Evolutionary conservation across 2,329 filamentous ascomycete genomes (phyloP).

Genomic region (Xylariaceae sp.): DNA sequence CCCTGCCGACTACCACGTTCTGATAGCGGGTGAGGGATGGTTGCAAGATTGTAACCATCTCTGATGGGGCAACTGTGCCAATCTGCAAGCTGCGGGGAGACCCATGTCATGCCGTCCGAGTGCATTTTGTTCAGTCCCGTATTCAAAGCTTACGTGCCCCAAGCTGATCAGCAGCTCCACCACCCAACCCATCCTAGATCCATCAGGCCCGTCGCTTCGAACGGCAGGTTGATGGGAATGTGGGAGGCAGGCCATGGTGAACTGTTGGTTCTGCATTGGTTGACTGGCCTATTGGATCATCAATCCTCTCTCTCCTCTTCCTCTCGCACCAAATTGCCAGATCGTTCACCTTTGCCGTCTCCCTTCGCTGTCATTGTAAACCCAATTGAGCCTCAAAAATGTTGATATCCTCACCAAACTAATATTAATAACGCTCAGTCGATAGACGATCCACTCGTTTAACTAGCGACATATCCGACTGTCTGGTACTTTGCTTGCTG

Average conservation of each 20-base stretch:
- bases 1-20: too few relatives aligned
- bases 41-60: not conserved
- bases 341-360: too few relatives aligned
- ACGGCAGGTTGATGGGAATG: slow-evolving; percentile 9
- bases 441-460: slow-evolving; percentile 5
- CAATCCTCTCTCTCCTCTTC: not conserved
- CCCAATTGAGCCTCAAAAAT: too few relatives aligned
- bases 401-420: too few relatives aligned
- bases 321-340: too few relatives aligned
- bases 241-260: slow-evolving; percentile 1
- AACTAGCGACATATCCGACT: not conserved
- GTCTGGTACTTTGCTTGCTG: not conserved
- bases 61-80: not conserved
- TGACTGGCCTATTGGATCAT: slow-evolving; percentile 12
- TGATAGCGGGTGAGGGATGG: too few relatives aligned
- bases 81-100: slow-evolving; percentile 15
- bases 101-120: slow-evolving; percentile 13
- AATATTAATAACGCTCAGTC: not conserved
- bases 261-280: slow-evolving; percentile 11
- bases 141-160: slow-evolving; percentile 15
- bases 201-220: slow-evolving; percentile 7
- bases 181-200: slow-evolving; percentile 8
- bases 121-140: slow-evolving; percentile 7
- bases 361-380: too few relatives aligned
- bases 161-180: slow-evolving; percentile 18